Conservation (phyloP, 192 early-diverging fungal species). For the Pilobolus umbonatus region DNA sequence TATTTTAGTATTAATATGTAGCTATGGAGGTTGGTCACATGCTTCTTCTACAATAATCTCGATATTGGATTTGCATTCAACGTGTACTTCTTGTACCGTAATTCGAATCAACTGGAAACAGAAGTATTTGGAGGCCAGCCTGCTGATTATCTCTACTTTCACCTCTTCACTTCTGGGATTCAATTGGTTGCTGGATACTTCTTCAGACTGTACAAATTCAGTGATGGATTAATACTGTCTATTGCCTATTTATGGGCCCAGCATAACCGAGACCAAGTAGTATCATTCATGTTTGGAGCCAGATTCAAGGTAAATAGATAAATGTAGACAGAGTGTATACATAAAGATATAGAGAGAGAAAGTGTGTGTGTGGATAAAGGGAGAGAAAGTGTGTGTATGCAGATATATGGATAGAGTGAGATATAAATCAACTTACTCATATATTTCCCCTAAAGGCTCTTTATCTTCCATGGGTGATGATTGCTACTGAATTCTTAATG, state of each 20-base stretch:
- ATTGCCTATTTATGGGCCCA: slow-evolving; percentile 77
- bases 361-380: neutral
- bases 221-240: slow-evolving; percentile 52
- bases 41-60: slow-evolving; percentile 54
- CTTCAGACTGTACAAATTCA: slow-evolving; percentile 31
- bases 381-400: too few species aligned
- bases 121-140: slow-evolving; percentile 57
- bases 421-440: too few species aligned
- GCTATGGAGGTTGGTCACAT: slow-evolving; percentile 74
- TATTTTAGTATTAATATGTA: slow-evolving; percentile 19
- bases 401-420: too few species aligned
- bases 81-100: slow-evolving; percentile 70
- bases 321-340: too few species aligned
- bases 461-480: slow-evolving; percentile 74
- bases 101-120: slow-evolving; percentile 68
- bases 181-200: slow-evolving; percentile 26
- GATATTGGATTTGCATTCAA: slow-evolving; percentile 57
- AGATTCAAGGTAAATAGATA: slow-evolving; percentile 50
- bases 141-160: slow-evolving; percentile 79
- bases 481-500: slow-evolving; percentile 52
- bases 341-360: neutral
- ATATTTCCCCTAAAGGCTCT: slow-evolving; percentile 45
- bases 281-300: slow-evolving; percentile 73
- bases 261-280: slow-evolving; percentile 47
- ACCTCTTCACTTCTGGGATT: slow-evolving; percentile 52